A percentile compares a stretch with the other conserved stretches of the same genome.
phyloP scores from a whole-genome alignment of 306 rosid genomes.

The Lathyrus sativus region DNA sequence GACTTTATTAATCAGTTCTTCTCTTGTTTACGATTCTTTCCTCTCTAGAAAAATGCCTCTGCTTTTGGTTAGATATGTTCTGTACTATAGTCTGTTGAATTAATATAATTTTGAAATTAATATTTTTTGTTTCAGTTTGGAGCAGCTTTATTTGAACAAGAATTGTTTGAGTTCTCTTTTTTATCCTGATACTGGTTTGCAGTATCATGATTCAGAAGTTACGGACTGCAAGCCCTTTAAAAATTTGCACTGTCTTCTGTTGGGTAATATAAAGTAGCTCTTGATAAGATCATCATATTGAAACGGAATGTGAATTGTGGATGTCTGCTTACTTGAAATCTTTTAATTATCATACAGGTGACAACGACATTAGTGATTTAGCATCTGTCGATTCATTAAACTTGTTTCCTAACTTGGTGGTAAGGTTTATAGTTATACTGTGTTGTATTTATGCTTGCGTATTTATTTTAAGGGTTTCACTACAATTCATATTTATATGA shows the following conservation, averaged over 20 bases:
- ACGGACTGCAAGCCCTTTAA: slow-evolving; percentile 55
- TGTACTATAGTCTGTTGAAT: slow-evolving; percentile 16
- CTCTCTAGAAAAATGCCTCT: neutral
- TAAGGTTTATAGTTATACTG: slow-evolving; percentile 52
- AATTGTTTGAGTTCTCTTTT: slow-evolving; percentile 68
- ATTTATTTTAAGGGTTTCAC: slow-evolving; percentile 9
- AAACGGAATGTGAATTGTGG: slow-evolving; percentile 24
- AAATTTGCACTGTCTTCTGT: slow-evolving; percentile 75
- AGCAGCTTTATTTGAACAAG: slow-evolving; percentile 89
- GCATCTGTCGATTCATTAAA: slow-evolving; percentile 75
- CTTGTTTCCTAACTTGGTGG: slow-evolving; percentile 77
- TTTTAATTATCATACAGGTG: slow-evolving; percentile 60
- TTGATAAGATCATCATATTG: slow-evolving; percentile 32
- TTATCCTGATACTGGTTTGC: slow-evolving; percentile 53
- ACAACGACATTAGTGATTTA: slow-evolving; percentile 70
- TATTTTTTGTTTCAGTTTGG: slow-evolving; percentile 71
- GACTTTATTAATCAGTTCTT: slow-evolving; percentile 19
- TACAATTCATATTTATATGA: slow-evolving; percentile 11
- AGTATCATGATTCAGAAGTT: slow-evolving; percentile 43
- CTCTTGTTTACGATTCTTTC: slow-evolving; percentile 12
- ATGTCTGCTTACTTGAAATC: slow-evolving; percentile 27
- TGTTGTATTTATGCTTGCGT: slow-evolving; percentile 26
- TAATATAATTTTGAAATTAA: slow-evolving; percentile 40
- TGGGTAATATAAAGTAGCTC: slow-evolving; percentile 59
- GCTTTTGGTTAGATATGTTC: slow-evolving; percentile 29